phyloP scores from a whole-genome alignment of 805 yeast species.

The Diddensiella transvaalensis region DNA sequence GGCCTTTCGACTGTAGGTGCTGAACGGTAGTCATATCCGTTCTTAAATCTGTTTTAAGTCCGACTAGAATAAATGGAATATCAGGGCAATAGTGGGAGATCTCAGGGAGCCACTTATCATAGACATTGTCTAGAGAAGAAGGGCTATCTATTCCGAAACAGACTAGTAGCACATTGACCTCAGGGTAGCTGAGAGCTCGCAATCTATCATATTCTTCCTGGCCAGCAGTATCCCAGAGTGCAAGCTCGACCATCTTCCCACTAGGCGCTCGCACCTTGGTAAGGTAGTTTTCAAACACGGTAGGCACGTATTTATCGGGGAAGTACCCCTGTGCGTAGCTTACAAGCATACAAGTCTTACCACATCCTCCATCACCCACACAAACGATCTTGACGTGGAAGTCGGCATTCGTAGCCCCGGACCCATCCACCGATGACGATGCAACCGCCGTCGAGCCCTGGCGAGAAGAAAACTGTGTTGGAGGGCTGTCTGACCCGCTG shows the following conservation, averaged over 20 bases:
- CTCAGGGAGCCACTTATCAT: conserved; percentile 86
- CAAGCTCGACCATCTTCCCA: conserved; percentile 58
- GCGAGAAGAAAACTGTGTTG: conserved; percentile 1
- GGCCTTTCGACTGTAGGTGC: conserved; percentile 27
- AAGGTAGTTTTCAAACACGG: conserved; percentile 76
- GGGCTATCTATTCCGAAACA: conserved; percentile 69
- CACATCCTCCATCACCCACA: conserved; percentile 89
- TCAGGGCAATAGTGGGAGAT: conserved; percentile 78
- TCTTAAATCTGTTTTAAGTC: conserved; percentile 69
- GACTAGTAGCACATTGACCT: conserved; percentile 67
- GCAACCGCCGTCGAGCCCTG: background rate
- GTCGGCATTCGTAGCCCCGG: conserved; percentile 28
- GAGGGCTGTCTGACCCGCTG: background rate
- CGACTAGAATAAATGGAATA: conserved; percentile 74
- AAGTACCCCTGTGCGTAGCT: conserved; percentile 66
- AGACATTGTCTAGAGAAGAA: conserved; percentile 65
- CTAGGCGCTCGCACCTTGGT: conserved; percentile 50
- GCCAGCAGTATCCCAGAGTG: conserved; percentile 88
- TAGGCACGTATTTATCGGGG: conserved; percentile 74
- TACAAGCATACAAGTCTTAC: conserved; percentile 73
- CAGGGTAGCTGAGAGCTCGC: conserved; percentile 76
- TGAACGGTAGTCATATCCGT: conserved; percentile 22
- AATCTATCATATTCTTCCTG: conserved; percentile 82
- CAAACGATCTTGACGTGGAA: conserved; percentile 60
- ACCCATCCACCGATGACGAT: background rate